These are phyloP conservation scores for Arabidopsis arenosa DNA, from an alignment of 345 rosid genomes.

Conservation along the genomic window DNA sequence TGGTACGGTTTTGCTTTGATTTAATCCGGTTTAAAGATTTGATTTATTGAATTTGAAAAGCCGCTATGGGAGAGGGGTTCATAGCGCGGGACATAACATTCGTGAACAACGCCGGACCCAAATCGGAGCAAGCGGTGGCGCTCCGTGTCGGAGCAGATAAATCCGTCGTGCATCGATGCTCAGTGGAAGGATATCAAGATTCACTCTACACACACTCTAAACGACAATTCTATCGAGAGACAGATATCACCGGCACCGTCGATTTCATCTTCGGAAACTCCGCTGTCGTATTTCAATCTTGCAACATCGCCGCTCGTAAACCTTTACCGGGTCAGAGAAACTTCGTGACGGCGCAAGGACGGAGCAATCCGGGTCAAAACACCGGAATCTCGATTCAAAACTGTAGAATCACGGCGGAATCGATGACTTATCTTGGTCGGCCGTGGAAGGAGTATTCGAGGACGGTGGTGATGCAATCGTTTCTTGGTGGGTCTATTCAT, in stretches of 20 bases:
- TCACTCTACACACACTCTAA: constrained; percentile 67
- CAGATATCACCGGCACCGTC: constrained; percentile 56
- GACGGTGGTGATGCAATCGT: constrained; percentile 63
- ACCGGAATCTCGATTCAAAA: constrained; percentile 64
- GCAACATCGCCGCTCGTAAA: constrained; percentile 55
- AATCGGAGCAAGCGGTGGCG: constrained; percentile 69
- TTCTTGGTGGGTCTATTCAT: constrained; percentile 50
- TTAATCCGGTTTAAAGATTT: background rate
- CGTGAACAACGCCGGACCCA: constrained; percentile 67
- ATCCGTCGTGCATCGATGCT: constrained; percentile 55
- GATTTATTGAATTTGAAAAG: constrained; percentile 29
- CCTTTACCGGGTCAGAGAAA: constrained; percentile 55
- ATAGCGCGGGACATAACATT: constrained; percentile 67
- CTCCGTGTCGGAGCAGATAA: constrained; percentile 60
- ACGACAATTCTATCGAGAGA: constrained; percentile 59
- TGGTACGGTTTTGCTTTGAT: background rate
- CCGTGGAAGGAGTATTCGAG: constrained; percentile 73
- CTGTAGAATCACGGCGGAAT: constrained; percentile 53
- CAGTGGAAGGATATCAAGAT: constrained; percentile 61
- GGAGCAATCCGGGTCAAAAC: constrained; percentile 58
- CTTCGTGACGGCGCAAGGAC: constrained; percentile 72
- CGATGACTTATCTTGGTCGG: constrained; percentile 62
- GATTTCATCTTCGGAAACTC: constrained; percentile 79
- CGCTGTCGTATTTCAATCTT: constrained; percentile 62
- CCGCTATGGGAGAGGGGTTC: constrained; percentile 61